phyloP scores from a whole-genome alignment of 2,329 filamentous ascomycete species.

The Decorospora gaudefroyi region DNA sequence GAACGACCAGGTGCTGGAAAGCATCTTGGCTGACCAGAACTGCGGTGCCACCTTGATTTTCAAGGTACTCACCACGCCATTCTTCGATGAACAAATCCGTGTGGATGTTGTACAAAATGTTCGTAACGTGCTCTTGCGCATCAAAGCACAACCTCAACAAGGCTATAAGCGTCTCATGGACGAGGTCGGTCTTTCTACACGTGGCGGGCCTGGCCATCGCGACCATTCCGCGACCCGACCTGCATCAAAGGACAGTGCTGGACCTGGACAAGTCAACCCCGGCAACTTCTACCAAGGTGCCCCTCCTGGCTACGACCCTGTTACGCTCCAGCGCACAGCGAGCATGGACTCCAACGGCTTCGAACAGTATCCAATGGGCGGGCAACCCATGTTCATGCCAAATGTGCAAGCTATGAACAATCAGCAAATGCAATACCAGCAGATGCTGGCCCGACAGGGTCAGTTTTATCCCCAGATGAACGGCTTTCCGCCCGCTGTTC shows the following conservation, averaged over 20 bases:
- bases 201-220: slow-evolving; percentile 49
- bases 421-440: slow-evolving; percentile 62
- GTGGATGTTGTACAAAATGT: slow-evolving; percentile 89
- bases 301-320: slow-evolving; percentile 48
- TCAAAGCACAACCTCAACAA: slow-evolving; percentile 92
- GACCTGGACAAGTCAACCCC: slow-evolving; percentile 33
- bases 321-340: slow-evolving; percentile 52
- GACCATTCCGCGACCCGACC: slow-evolving; percentile 46
- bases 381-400: slow-evolving; percentile 44
- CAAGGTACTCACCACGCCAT: slow-evolving; percentile 96
- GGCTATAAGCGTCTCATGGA: slow-evolving; percentile 99
- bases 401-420: slow-evolving; percentile 50
- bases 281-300: slow-evolving; percentile 47
- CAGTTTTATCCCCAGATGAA: slow-evolving; percentile 55
- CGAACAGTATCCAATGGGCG: slow-evolving; percentile 51
- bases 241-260: slow-evolving; percentile 45
- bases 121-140: slow-evolving; percentile 80
- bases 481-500: slow-evolving; percentile 47
- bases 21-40: slow-evolving; percentile 86
- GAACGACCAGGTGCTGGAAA: slow-evolving; percentile 83
- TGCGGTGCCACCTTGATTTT: slow-evolving; percentile 96
- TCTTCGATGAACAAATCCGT: slow-evolving; percentile 91
- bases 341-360: slow-evolving; percentile 57
- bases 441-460: slow-evolving; percentile 56
- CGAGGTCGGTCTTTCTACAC: slow-evolving; percentile 83